These are phyloP conservation scores for Orbilia quercus DNA, from an alignment of 2,329 filamentous ascomycete species.

Conservation along the genomic window DNA sequence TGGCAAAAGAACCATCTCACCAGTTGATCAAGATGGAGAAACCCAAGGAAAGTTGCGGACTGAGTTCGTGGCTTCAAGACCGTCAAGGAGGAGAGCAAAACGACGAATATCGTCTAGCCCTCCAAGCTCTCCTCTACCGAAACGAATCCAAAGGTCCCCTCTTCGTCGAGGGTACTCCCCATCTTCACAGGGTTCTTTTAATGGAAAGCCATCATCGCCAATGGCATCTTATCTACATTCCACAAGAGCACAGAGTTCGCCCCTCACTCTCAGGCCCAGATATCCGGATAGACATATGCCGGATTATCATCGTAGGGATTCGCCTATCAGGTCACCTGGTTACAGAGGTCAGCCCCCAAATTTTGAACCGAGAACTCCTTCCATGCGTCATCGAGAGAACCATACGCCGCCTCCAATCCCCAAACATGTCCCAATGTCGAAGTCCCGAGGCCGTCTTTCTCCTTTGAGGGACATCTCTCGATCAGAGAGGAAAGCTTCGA, in stretches of 20 bases:
- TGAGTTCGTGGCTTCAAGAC: not conserved
- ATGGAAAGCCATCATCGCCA: not conserved
- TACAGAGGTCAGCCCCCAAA: not conserved
- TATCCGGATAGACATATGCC: not conserved
- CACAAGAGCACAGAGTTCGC: not conserved
- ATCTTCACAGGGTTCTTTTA: not conserved
- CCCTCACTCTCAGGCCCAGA: not conserved
- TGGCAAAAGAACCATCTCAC: not conserved
- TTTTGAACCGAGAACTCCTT: too few relatives aligned
- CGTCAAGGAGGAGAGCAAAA: not conserved
- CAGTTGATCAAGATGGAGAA: not conserved
- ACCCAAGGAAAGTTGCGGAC: not conserved
- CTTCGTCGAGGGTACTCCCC: not conserved
- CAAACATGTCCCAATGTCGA: not conserved
- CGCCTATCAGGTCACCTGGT: not conserved
- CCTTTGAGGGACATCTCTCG: too few relatives aligned
- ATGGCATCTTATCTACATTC: not conserved
- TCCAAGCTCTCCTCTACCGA: not conserved
- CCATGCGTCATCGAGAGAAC: too few relatives aligned
- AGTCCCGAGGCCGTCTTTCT: too few relatives aligned
- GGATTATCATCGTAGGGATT: not conserved
- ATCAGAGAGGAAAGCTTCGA: too few relatives aligned
- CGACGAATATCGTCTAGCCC: not conserved
- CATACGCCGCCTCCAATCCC: not conserved
- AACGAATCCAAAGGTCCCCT: not conserved